phyloP scores from a whole-genome alignment of 2,329 filamentous ascomycete genomes.

The Colletotrichum theobromicola region DNA sequence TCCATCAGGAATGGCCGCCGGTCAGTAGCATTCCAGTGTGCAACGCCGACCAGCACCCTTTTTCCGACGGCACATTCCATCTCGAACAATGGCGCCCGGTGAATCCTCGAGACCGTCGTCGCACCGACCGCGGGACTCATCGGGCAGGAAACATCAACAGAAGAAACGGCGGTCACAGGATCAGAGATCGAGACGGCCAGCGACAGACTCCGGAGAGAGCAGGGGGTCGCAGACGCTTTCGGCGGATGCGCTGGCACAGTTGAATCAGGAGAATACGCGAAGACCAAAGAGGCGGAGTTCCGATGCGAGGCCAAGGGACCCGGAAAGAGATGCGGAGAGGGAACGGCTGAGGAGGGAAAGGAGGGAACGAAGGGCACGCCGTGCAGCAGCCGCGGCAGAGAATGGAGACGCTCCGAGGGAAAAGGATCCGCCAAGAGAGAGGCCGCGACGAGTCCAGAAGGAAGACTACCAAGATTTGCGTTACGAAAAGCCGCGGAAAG shows the following conservation, averaged over 20 bases:
- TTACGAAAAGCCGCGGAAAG: slow-evolving; percentile 38
- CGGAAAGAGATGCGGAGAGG: slow-evolving; percentile 37
- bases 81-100: slow-evolving; percentile 37
- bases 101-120: slow-evolving; percentile 36
- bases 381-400: background rate
- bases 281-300: slow-evolving; percentile 39
- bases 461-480: slow-evolving; percentile 29
- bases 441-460: slow-evolving; percentile 20
- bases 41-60: background rate
- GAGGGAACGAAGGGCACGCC: slow-evolving; percentile 23
- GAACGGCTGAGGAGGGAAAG: slow-evolving; percentile 27
- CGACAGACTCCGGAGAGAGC: slow-evolving; percentile 39
- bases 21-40: slow-evolving; percentile 2
- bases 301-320: slow-evolving; percentile 31
- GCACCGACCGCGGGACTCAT: slow-evolving; percentile 32
- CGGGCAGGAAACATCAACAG: slow-evolving; percentile 38
- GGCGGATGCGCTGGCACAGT: slow-evolving; percentile 65
- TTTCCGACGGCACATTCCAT: slow-evolving; percentile 29
- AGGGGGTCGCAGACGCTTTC: slow-evolving; percentile 40
- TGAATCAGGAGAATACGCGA: slow-evolving; percentile 65
- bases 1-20: background rate
- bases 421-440: background rate
- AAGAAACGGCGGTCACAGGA: slow-evolving; percentile 37
- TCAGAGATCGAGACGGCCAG: slow-evolving; percentile 33
- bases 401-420: background rate